phyloP scores from a whole-genome alignment of 148 eudicot genomes.

The Silene conica region DNA sequence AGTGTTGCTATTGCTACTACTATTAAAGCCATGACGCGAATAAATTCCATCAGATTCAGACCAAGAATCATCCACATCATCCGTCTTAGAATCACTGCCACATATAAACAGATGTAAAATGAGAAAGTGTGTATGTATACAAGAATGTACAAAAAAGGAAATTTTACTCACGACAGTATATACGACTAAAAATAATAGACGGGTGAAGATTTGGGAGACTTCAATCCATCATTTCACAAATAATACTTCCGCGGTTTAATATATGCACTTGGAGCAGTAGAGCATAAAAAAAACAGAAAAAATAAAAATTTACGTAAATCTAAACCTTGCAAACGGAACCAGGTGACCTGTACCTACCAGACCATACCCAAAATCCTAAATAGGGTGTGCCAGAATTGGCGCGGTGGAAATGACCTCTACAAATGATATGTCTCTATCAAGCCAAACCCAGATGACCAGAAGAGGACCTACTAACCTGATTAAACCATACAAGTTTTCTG shows the following conservation, averaged over 20 bases:
- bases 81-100: conserved; percentile 52
- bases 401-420: background rate
- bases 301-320: background rate
- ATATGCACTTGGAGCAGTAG: background rate
- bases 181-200: no score
- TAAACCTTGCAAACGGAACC: background rate
- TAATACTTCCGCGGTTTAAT: background rate
- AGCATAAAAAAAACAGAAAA: background rate
- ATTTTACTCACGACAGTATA: background rate
- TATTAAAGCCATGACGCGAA: conserved; percentile 47
- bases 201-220: background rate
- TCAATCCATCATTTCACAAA: background rate
- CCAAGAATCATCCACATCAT: conserved; percentile 56
- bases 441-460: background rate
- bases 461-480: background rate
- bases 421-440: background rate
- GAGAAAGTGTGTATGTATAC: background rate
- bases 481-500: background rate
- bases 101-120: conserved; percentile 9
- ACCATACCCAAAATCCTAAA: background rate
- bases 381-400: background rate
- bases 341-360: background rate
- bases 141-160: background rate
- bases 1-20: conserved; percentile 87
- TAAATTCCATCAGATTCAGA: conserved; percentile 52